A percentile compares a stretch with the other conserved stretches of the same genome.
These are phyloP conservation scores for Trametes cinnabarina DNA, from an alignment of 768 basidiomycete species.

Conservation along the genomic window DNA sequence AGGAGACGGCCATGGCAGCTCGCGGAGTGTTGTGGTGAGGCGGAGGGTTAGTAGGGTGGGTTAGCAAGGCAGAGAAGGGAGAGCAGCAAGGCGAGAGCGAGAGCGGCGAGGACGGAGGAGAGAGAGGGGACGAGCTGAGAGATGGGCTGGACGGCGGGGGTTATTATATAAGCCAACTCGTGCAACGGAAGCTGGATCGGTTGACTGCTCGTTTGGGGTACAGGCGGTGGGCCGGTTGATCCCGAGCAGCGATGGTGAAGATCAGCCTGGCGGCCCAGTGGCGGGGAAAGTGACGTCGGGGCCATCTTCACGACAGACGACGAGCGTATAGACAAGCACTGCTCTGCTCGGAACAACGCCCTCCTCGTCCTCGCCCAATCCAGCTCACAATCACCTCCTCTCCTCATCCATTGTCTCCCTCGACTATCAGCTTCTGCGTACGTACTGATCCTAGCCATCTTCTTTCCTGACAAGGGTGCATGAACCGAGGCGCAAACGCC, in stretches of 20 bases:
- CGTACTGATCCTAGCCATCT: no score
- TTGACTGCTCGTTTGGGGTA: no score
- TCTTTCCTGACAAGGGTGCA: no score
- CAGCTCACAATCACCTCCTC: neutral
- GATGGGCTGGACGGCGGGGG: neutral
- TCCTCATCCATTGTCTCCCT: neutral
- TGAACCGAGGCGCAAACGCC: no score
- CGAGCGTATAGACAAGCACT: neutral
- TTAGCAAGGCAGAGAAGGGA: neutral
- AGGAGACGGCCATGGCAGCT: constrained; percentile 16
- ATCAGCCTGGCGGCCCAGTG: no score
- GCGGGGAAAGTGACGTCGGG: constrained; percentile 3
- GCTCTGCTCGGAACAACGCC: constrained; percentile 8
- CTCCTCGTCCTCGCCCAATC: neutral
- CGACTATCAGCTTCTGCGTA: neutral
- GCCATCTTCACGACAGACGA: neutral
- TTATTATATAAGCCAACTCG: neutral
- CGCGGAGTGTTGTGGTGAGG: neutral
- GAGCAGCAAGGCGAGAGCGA: no score
- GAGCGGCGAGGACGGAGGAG: neutral
- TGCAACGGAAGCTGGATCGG: no score
- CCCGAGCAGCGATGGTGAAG: no score
- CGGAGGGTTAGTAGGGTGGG: neutral
- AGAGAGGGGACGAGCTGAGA: neutral
- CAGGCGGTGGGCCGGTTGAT: no score